Conservation (phyloP, 192 early-diverging fungal genomes). For the Allomyces javanicus region DNA sequence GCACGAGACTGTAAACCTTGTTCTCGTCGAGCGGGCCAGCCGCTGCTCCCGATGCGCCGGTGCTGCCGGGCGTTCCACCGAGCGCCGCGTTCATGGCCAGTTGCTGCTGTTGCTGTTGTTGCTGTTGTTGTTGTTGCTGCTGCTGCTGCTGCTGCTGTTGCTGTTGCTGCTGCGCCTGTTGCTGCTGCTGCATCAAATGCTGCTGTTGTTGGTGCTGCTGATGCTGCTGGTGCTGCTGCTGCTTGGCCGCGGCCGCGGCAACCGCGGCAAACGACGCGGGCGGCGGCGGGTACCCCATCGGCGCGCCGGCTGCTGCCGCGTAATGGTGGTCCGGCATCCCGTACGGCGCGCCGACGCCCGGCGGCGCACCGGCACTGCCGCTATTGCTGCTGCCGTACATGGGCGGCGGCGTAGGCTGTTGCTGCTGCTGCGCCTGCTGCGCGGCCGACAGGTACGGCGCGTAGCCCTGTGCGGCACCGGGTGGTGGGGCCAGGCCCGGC, state of each 20-base stretch:
- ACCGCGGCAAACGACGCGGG: slow-evolving; percentile 8
- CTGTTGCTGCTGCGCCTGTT: slow-evolving; percentile 15
- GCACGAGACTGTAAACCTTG: slow-evolving; percentile 69
- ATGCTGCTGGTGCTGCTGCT: slow-evolving; percentile 7
- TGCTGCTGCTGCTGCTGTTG: slow-evolving; percentile 10
- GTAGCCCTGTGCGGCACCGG: too few relatives aligned
- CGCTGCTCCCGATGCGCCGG: neutral
- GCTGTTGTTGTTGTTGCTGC: slow-evolving; percentile 15
- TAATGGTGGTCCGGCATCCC: slow-evolving; percentile 6
- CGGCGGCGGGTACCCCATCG: slow-evolving; percentile 1
- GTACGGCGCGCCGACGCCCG: slow-evolving; percentile 11
- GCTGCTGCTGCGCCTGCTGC: slow-evolving; percentile 15
- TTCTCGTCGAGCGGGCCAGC: slow-evolving; percentile 41
- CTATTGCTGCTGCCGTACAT: slow-evolving; percentile 11
- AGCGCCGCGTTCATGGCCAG: slow-evolving; percentile 2
- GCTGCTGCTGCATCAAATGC: slow-evolving; percentile 9
- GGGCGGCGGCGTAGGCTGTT: slow-evolving; percentile 5
- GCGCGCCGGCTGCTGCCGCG: slow-evolving; percentile 6
- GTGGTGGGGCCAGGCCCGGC: too few relatives aligned
- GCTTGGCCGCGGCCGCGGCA: slow-evolving; percentile 8
- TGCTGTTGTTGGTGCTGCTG: slow-evolving; percentile 11
- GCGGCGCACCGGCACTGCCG: slow-evolving; percentile 6
- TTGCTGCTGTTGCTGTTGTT: slow-evolving; percentile 18
- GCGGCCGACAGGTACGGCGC: too few relatives aligned
- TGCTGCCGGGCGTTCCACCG: neutral